Conservation (phyloP, 371 early-diverging fungal species). For the Quaeritorhiza haematococci region DNA sequence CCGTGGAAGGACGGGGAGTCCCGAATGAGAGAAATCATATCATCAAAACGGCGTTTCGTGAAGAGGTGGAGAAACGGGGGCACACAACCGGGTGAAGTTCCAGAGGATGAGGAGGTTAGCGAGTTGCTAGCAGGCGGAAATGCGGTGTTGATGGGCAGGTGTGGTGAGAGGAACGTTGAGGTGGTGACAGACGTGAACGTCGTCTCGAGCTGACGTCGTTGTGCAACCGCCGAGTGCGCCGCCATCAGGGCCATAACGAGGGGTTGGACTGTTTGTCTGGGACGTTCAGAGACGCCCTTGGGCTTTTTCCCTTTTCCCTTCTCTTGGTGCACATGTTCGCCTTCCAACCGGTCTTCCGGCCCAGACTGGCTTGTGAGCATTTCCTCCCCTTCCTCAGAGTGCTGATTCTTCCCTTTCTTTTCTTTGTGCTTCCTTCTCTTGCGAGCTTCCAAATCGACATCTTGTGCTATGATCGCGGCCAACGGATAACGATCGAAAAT, state of each 20-base stretch:
- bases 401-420: conserved; percentile 28
- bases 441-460: conserved; percentile 16
- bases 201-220: no score
- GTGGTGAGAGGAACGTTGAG: background rate
- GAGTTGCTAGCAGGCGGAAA: conserved; percentile 16
- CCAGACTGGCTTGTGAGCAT: background rate
- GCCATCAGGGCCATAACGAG: no score
- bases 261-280: background rate
- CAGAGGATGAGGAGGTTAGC: conserved; percentile 31
- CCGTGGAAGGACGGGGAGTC: no score
- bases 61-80: background rate
- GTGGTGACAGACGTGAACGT: no score
- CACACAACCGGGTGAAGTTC: background rate
- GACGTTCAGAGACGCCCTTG: no score
- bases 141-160: background rate
- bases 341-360: background rate
- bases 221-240: no score
- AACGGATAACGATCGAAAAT: conserved; percentile 17
- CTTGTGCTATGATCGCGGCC: conserved; percentile 34
- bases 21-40: no score
- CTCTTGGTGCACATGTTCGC: no score
- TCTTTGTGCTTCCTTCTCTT: conserved; percentile 23
- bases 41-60: background rate
- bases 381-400: conserved; percentile 6
- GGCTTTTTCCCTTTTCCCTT: no score